These are phyloP conservation scores for Monilinia fructicola DNA, from an alignment of 2,329 filamentous ascomycete species.

Conservation along the genomic window DNA sequence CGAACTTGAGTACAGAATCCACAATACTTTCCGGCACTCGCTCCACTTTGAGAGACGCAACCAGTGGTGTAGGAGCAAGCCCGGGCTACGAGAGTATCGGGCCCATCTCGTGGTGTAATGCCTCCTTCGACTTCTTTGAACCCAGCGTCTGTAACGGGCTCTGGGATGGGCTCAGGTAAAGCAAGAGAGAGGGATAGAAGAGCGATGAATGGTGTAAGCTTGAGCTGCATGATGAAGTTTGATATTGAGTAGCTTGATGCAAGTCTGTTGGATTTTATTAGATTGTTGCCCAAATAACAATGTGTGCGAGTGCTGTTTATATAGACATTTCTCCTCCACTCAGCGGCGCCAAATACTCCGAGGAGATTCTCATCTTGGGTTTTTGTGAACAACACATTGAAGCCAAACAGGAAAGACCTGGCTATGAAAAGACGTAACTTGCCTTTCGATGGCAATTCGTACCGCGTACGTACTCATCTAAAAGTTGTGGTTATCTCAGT, in stretches of 20 bases:
- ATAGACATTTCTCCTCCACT: background rate
- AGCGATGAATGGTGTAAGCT: constrained; percentile 5
- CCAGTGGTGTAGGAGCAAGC: constrained; percentile 19
- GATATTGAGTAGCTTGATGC: background rate
- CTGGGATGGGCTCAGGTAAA: background rate
- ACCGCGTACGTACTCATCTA: background rate
- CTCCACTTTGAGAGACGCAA: constrained; percentile 14
- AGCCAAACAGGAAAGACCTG: background rate
- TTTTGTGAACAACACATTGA: background rate
- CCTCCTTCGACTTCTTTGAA: constrained; percentile 10
- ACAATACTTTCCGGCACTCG: constrained; percentile 22
- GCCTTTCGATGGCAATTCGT: background rate
- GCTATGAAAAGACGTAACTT: background rate
- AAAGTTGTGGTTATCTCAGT: background rate
- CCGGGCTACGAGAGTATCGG: constrained; percentile 13
- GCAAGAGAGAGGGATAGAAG: constrained; percentile 15
- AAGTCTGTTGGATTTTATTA: background rate
- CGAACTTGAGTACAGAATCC: constrained; percentile 24
- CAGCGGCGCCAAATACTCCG: background rate
- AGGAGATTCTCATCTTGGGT: background rate
- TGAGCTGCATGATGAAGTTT: constrained; percentile 10
- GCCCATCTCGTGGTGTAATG: constrained; percentile 5
- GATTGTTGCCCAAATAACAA: background rate
- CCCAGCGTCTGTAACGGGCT: background rate
- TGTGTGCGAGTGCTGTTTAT: background rate